These are phyloP conservation scores for Poa pratensis DNA, from an alignment of 176 grass and related monocot genomes.

Conservation along the genomic window DNA sequence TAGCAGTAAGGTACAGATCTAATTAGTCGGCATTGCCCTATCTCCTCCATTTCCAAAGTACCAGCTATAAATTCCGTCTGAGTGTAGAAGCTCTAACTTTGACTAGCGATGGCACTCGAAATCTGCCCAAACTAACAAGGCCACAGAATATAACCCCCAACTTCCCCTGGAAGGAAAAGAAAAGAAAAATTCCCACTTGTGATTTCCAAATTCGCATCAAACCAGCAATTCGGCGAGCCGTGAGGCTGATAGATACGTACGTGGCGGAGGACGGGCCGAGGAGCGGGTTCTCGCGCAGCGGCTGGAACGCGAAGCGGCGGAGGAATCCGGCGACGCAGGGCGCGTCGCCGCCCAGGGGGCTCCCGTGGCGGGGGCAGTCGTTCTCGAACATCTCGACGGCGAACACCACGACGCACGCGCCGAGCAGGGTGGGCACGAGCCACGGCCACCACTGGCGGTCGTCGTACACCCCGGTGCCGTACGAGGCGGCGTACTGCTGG, in stretches of 20 bases:
- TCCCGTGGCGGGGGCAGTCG: conserved; percentile 64
- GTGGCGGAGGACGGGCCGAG: conserved; percentile 84
- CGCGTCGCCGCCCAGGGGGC: conserved; percentile 42
- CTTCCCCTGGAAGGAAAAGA: background rate
- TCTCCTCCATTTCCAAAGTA: conserved; percentile 15
- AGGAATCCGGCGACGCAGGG: conserved; percentile 68
- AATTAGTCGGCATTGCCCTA: background rate
- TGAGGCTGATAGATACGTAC: conserved; percentile 40
- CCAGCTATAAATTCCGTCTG: background rate
- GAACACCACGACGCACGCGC: conserved; percentile 73
- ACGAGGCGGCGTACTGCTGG: conserved; percentile 28
- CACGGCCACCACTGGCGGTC: conserved; percentile 73
- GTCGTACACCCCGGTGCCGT: conserved; percentile 38
- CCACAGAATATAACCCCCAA: background rate
- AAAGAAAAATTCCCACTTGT: background rate
- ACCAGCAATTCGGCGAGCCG: background rate
- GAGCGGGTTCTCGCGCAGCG: conserved; percentile 81
- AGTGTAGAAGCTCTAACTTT: background rate
- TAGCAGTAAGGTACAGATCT: background rate
- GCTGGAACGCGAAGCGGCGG: conserved; percentile 81
- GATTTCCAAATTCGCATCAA: background rate
- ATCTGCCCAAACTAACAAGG: background rate
- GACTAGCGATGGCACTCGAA: background rate
- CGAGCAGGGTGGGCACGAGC: conserved; percentile 73
- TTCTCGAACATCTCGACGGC: conserved; percentile 87